Base-by-base conservation (phyloP, 169 alveolate genomes). In the Cryptosporidium bovis region DNA sequence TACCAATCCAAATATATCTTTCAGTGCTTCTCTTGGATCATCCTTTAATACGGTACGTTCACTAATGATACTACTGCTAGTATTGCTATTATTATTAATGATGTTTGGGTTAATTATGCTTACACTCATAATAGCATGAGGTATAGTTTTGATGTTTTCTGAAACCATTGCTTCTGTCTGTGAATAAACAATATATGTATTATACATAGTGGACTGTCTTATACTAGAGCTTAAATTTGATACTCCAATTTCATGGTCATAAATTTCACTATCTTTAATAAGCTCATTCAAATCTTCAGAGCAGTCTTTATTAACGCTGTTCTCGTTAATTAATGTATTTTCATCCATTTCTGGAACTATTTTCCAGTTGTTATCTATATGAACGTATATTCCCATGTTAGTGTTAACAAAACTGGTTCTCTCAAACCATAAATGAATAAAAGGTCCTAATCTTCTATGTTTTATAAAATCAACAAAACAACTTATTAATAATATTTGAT, bases 141-240 rank as follows among this genome's bases (percentile, higher is more conserved):
- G 40, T 12, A 77, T 46, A 16, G 40, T 60, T 44, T 77, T 77
- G 48, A 77, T 77, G 50, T 48, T 60, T 77, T 77, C 87, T 13
- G 87, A 77, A 8, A 77, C 87, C 29, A 77, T 27, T 8, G 87
- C 87, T 29, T 77, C 87, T 13, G 87, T 77, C 18, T 56, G 87
- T 7, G 87, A 71, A 31, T 71, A 33, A 24, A 77, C 87, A 60
- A 77, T 46, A 27, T 15, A 60, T 2, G 87, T 77, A 27, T 77
- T 77, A n/a, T 77, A 77, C 33, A 77, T 15, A 34, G 34, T 77
- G 7, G 87, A 77, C 12, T 58, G 87, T 29, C 71, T 56, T 44
- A 34, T 60, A 48, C 46, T 62, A 27, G 64, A 8, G 55, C 36
- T 51, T 13, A 60, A 34, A 27, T 68, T 56, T 46, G 51, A 56